Base-by-base conservation (phyloP, 805 yeast genomes). In the Saturnispora mendoncae region DNA sequence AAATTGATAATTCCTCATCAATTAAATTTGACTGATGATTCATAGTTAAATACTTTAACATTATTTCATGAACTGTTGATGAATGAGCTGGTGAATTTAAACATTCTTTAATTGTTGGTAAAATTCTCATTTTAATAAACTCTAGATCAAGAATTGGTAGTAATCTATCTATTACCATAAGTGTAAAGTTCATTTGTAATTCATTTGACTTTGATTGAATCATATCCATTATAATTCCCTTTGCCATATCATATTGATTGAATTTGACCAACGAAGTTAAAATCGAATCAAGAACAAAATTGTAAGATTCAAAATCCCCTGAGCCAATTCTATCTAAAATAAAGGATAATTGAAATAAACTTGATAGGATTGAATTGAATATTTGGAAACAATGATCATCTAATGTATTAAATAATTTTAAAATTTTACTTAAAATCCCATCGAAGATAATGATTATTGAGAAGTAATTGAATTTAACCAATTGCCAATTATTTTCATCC, bases 51-150 rank as follows among this genome's bases (percentile, higher is more conserved):
- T 49, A 55, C 33, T 54, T 54, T 29, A 75, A 52, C 53, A 69
- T 60, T 1, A 79, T 80, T 0, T 86, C 76, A 54, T 82, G 90
- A 1, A 78, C 66, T 0, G 80, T 73, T 52, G 82, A 90, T 9
- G 78, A 57, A 4, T 76, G 49, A 2, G 62, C 55, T 21, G 54
- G 56, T 26, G 46, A 46, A 20, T 55, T 54, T 2, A 61, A 51
- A 9, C 58, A 43, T 9, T 38, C 41, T 15, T 53, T 50, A 4
- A 56, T 47, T 6, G 55, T 44, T 2, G 64, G 60, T 4, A 58
- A 32, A 7, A 61, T 44, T 4, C 46, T 33, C 3, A 46, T 40
- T 21, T 46, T 46, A 19, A 59, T 67, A 27, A 71, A 48, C 25
- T 58, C 56, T 25, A 63, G 53, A 18, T 69, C 58, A 1, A 64